A percentile compares a stretch with the other conserved stretches of the same genome.
These are phyloP conservation scores for Lepidium africanum DNA, from an alignment of 345 rosid genomes.

Conservation along the genomic window DNA sequence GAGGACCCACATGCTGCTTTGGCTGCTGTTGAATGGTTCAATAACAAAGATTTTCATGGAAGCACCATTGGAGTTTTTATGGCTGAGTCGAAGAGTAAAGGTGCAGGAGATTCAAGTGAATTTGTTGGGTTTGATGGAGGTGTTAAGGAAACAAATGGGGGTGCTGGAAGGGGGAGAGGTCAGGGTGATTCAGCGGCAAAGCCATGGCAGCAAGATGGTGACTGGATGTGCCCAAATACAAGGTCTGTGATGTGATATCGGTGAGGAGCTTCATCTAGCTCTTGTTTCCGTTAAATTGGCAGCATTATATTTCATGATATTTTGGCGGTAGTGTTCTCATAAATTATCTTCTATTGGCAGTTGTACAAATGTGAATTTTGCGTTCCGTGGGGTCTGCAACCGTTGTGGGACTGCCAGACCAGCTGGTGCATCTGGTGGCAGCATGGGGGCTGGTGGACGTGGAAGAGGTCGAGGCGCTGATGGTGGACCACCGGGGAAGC, in stretches of 20 bases:
- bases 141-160: conserved; percentile 38
- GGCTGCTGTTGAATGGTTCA: conserved; percentile 98
- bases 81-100: conserved; percentile 70
- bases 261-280: conserved; percentile 96
- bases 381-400: conserved; percentile 96
- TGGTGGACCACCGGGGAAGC: conserved; percentile 41
- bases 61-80: conserved; percentile 67
- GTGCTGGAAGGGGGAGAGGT: conserved; percentile 70
- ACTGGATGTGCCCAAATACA: conserved; percentile 99
- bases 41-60: conserved; percentile 93
- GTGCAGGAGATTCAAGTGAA: conserved; percentile 38
- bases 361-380: conserved; percentile 92
- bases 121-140: conserved; percentile 43
- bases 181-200: conserved; percentile 67
- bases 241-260: conserved; percentile 99
- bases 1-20: conserved; percentile 97
- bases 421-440: conserved; percentile 71
- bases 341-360: conserved; percentile 40
- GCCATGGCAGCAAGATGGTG: conserved; percentile 96
- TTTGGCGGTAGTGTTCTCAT: conserved; percentile 22
- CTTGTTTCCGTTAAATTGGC: conserved; percentile 29
- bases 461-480: conserved; percentile 71
- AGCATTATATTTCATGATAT: background rate
- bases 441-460: conserved; percentile 66
- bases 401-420: conserved; percentile 97